phyloP scores from a whole-genome alignment of 2,329 filamentous ascomycete genomes.

The Rutstroemia sp. region DNA sequence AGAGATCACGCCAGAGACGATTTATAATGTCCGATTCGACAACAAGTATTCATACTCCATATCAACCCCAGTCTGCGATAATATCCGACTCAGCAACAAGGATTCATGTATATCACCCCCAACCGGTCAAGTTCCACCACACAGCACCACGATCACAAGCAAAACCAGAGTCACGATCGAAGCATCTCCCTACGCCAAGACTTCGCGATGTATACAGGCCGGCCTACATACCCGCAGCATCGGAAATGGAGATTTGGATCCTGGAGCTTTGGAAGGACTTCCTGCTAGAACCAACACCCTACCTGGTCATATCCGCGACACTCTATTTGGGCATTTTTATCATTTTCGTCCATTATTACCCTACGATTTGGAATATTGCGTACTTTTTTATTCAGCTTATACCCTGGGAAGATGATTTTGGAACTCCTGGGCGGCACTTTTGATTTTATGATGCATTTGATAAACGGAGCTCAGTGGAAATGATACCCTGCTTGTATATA shows the following conservation, averaged over 20 bases:
- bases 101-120: not conserved
- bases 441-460: slow-evolving; percentile 2
- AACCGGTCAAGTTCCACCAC: not conserved
- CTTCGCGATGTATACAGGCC: slow-evolving; percentile 1
- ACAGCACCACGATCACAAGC: not conserved
- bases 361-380: slow-evolving; percentile 12
- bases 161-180: not conserved
- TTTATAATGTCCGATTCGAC: not conserved
- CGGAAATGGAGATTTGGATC: slow-evolving; percentile 20
- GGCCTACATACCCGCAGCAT: slow-evolving; percentile 6
- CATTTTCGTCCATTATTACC: slow-evolving; percentile 18
- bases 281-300: slow-evolving; percentile 23
- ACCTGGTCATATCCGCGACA: slow-evolving; percentile 18
- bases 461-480: slow-evolving; percentile 4
- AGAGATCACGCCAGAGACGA: not conserved
- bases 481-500: slow-evolving; percentile 15
- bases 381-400: slow-evolving; percentile 18
- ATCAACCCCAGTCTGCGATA: not conserved
- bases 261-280: slow-evolving; percentile 23
- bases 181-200: not conserved
- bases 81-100: too few species aligned
- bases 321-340: slow-evolving; percentile 20
- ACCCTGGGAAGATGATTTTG: slow-evolving; percentile 22
- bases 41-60: not conserved
- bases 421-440: not conserved